phyloP scores from a whole-genome alignment of 192 early-diverging fungal species.

The Thoreauomyces humboldtii region DNA sequence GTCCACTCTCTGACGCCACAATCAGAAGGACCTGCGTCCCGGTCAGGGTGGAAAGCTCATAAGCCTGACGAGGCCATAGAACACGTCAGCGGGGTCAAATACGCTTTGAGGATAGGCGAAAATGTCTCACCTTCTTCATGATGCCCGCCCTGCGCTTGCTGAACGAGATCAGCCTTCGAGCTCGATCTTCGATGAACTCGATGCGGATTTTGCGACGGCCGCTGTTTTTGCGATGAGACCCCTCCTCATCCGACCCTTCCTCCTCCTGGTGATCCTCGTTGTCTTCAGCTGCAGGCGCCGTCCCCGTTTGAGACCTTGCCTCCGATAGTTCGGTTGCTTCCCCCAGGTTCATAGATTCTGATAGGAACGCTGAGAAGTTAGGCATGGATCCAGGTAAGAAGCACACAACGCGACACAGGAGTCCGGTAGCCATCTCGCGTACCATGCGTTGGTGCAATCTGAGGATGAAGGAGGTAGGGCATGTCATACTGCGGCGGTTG shows the following conservation, averaged over 20 bases:
- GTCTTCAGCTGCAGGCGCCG: not conserved
- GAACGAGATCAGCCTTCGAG: conserved; percentile 90
- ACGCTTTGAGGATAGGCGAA: too few species aligned
- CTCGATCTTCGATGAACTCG: conserved; percentile 93
- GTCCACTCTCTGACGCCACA: conserved; percentile 92
- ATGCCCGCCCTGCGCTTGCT: conserved; percentile 94
- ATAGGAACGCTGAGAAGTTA: too few species aligned
- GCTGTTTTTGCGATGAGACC: conserved; percentile 69
- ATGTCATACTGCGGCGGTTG: too few species aligned
- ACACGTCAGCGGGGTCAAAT: too few species aligned
- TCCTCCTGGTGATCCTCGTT: conserved; percentile 57
- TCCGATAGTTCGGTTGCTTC: too few species aligned
- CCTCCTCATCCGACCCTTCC: conserved; percentile 53
- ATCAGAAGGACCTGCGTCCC: conserved; percentile 91
- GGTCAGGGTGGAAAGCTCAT: conserved; percentile 88
- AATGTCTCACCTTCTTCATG: conserved; percentile 92
- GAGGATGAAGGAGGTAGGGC: too few species aligned
- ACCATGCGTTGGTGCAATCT: too few species aligned
- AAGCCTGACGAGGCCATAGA: conserved; percentile 58
- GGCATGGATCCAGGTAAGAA: too few species aligned
- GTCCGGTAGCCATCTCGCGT: too few species aligned
- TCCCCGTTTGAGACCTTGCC: too few species aligned
- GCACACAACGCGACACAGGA: too few species aligned
- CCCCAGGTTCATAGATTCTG: too few species aligned
- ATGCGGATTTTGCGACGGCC: conserved; percentile 95